phyloP scores from a whole-genome alignment of 306 rosid species.

The Sicyos edulis region DNA sequence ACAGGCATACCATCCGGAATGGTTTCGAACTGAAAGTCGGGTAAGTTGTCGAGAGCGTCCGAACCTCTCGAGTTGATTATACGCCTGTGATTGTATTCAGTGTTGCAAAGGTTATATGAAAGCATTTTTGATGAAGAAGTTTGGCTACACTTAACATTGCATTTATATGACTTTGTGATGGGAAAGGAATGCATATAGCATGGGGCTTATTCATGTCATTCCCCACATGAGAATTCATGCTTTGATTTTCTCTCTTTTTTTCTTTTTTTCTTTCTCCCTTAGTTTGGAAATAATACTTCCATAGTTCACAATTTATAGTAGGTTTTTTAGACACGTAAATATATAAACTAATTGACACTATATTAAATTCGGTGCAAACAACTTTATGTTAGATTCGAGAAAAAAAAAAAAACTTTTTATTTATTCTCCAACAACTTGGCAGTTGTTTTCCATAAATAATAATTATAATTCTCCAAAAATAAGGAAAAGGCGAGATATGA shows the following conservation, averaged over 20 bases:
- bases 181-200: neutral
- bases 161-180: constrained; percentile 4
- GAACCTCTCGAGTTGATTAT: neutral
- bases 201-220: neutral
- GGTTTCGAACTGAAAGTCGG: neutral
- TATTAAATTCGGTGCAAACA: too few species aligned
- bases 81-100: neutral
- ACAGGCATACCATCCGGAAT: constrained; percentile 44
- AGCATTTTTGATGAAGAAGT: constrained; percentile 1
- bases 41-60: neutral
- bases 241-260: neutral
- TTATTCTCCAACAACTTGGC: too few species aligned
- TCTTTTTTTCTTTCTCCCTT: too few species aligned
- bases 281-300: too few species aligned
- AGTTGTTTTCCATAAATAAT: too few species aligned
- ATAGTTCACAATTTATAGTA: too few species aligned
- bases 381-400: too few species aligned
- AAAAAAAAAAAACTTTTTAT: too few species aligned
- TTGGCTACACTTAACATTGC: neutral
- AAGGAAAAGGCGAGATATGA: too few species aligned
- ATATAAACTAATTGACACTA: too few species aligned
- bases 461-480: too few species aligned
- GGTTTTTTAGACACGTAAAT: too few species aligned
- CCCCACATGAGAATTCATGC: neutral
- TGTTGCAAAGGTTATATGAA: neutral